Base-by-base conservation (phyloP, 768 basidiomycete species). In the Suillus lakei region DNA sequence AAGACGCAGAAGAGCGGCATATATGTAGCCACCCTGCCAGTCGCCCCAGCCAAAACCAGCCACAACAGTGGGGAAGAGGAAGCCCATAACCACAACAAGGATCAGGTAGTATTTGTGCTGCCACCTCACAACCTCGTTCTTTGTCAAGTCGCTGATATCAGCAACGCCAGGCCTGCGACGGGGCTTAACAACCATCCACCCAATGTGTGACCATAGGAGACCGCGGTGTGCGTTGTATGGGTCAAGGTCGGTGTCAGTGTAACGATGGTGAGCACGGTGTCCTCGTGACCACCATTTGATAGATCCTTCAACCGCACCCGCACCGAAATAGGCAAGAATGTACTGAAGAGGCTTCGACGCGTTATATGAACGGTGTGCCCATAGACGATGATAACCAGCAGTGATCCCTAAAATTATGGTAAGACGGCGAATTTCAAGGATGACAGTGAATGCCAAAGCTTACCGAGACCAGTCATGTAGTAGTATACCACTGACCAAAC, bases 231-330 rank as follows among this genome's bases (percentile, higher is more conserved):
- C 95, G 68, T 93, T 92, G 82, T 98, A 98, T 0, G 96, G 96
- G 79, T 98, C 96, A 68, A 98, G 91, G 63, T 95, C 93, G 72
- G 96, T 98, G 79, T 97, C 96, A 70, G 96, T 98, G 82, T 98
- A 97, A 50, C 96, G 88, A 75, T 98, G 96, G 78, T 98, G 96
- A 4, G 97, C 97, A 66, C 97, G 93, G 83, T 99, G 98, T 56
- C 96, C 96, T 61, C 98, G 88, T 26, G 91, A 91, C 98, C 98
- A 99, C 98, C 98, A 99, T 77, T 94, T 92, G 81, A 99, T 97
- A 26, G 96, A 98, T 10, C 97, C 97, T 74, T 99, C 88, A 55
- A 97, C 91, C 5, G 97, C 96, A 56, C 98, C 97, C 2, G 95
- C 90, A 59, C 97, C 98, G 12, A 89, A 85, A 23, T 92, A 72